These are phyloP conservation scores for Schoenoplectus triqueter DNA, from an alignment of 202 grass and related monocot species.

Conservation along the genomic window DNA sequence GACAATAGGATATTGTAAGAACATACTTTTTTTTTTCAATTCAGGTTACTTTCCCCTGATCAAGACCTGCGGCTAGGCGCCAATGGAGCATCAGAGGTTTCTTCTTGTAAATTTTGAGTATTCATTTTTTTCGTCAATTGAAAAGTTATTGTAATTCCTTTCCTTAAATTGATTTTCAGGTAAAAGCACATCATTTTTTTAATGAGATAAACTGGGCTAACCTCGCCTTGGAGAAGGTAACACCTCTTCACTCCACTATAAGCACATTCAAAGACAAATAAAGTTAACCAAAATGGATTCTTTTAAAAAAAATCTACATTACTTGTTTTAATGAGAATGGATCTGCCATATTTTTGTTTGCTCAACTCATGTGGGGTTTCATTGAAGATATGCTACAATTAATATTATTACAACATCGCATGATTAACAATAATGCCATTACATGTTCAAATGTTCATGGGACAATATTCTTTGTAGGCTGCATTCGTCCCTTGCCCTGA, in stretches of 20 bases:
- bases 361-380: neutral
- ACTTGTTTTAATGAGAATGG: no score
- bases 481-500: conserved; percentile 50
- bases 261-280: neutral
- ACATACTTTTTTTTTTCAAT: conserved; percentile 4
- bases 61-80: conserved; percentile 42
- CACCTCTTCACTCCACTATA: neutral
- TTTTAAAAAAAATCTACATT: neutral
- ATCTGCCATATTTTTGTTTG: no score
- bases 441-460: neutral
- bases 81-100: conserved; percentile 45
- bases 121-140: conserved; percentile 20
- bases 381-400: conserved; percentile 14
- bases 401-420: neutral
- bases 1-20: neutral
- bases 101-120: conserved; percentile 22
- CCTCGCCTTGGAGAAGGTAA: conserved; percentile 43
- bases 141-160: neutral
- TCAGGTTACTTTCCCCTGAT: conserved; percentile 45
- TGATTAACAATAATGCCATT: conserved; percentile 15
- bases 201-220: conserved; percentile 44
- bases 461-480: conserved; percentile 28
- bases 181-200: conserved; percentile 50
- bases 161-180: conserved; percentile 43
- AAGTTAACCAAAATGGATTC: neutral